phyloP scores from a whole-genome alignment of 768 basidiomycete genomes.

The Mycena capillaripes region DNA sequence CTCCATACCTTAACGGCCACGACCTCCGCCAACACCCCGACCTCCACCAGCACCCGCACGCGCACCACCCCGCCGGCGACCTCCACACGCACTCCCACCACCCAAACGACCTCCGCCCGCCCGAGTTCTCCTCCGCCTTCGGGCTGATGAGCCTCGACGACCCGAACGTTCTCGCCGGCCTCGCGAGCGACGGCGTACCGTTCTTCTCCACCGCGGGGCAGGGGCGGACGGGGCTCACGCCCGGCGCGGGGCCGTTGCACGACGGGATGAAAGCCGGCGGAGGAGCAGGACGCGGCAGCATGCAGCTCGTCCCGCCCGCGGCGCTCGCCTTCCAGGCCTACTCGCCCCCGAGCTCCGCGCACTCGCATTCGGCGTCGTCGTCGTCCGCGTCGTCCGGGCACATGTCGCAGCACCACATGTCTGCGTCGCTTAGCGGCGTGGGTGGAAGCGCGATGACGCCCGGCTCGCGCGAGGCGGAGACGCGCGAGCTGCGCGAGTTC shows the following conservation, averaged over 20 bases:
- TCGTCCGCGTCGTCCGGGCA: no score
- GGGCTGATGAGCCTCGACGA: slow-evolving; percentile 86
- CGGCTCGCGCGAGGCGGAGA: slow-evolving; percentile 53
- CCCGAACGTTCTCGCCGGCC: slow-evolving; percentile 73
- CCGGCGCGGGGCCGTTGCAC: neutral
- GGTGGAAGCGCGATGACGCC: slow-evolving; percentile 45
- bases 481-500: slow-evolving; percentile 73
- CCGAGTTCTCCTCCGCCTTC: slow-evolving; percentile 71
- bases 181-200: slow-evolving; percentile 69
- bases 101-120: slow-evolving; percentile 11
- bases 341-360: slow-evolving; percentile 1
- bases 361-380: neutral
- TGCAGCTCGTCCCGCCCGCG: slow-evolving; percentile 26
- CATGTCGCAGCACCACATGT: no score
- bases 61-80: neutral
- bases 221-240: slow-evolving; percentile 1
- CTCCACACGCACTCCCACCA: slow-evolving; percentile 15
- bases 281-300: neutral
- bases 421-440: no score
- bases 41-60: slow-evolving; percentile 5
- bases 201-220: slow-evolving; percentile 62
- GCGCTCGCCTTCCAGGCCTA: slow-evolving; percentile 21
- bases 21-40: slow-evolving; percentile 13
- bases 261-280: no score
- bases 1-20: slow-evolving; percentile 20